Percentiles rank a stretch among this genome's conserved stretches.
Evolutionary conservation across 139 green algal species (phyloP).

Genomic region (Chlorella sp.): DNA sequence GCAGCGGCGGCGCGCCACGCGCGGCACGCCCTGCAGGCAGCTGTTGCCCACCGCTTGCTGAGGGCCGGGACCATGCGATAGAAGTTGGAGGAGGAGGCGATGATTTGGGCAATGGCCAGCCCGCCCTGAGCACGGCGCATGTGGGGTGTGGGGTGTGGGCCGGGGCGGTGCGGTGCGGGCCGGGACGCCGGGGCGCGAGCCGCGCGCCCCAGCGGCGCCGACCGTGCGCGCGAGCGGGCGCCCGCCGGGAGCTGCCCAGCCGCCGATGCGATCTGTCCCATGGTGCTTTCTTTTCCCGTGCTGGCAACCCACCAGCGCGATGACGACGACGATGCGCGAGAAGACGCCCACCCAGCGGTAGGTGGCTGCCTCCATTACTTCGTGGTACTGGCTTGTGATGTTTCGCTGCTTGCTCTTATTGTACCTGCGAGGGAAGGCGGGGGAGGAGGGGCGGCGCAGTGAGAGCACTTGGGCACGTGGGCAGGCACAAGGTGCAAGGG

Average conservation of each 20-base stretch:
- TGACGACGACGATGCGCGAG: constrained; percentile 21
- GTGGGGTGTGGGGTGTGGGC: no score
- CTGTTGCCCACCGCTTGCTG: constrained; percentile 12
- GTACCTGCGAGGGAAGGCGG: constrained; percentile 6
- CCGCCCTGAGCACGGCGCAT: no score
- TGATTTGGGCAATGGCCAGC: constrained; percentile 32
- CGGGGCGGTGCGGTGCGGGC: background rate
- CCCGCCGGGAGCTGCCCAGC: no score
- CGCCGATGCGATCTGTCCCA: no score
- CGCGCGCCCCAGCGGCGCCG: no score
- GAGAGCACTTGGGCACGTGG: background rate
- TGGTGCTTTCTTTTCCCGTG: no score
- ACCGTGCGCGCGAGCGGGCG: no score
- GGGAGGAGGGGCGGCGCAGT: background rate
- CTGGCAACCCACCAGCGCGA: constrained; percentile 11
- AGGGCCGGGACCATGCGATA: constrained; percentile 14
- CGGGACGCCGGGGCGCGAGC: no score
- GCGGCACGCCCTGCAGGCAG: no score
- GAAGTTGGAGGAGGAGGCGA: constrained; percentile 35
- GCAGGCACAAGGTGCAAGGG: no score
- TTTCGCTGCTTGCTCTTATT: background rate
- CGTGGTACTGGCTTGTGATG: constrained; percentile 30
- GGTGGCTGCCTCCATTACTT: constrained; percentile 15
- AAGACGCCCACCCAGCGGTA: constrained; percentile 13
- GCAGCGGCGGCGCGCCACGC: no score